Base-by-base conservation (phyloP, 2,329 filamentous ascomycete species). In the Xylariaceae sp. region DNA sequence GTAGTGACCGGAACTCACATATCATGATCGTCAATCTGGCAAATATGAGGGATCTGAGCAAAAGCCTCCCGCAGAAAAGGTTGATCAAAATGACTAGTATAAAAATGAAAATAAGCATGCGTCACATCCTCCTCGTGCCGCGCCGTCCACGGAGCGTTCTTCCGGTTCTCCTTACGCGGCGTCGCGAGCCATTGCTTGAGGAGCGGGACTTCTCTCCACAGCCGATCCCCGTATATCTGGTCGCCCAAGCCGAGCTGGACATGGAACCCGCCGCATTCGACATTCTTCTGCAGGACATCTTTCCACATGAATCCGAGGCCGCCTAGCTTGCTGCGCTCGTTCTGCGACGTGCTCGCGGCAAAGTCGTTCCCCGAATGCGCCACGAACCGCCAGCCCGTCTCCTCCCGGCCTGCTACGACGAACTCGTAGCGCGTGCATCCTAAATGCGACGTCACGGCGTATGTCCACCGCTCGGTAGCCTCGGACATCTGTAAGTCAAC, bases 401-500 rank as follows among this genome's bases (percentile, higher is more conserved):
- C 94, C 61, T 90, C 78, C 54, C 89, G 86, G 6, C 92, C 92
- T 18, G 94, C 94, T 16, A 99, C 89, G 18, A 96, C 80, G 70
- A 99, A 99, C 67, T 99, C 94, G 70, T 97, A 99, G 22, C 94
- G 83, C n/a, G 94, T 97, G 73, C 94, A 99, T 32, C 94, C 94
- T 18, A 97, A 78, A 66, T 97, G 92, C 1, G 94, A 97, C 0
- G 94, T 99, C 48, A 99, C 92, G 1, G 94, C 94, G 67, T 99
- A 99, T 0, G 94, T 99, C 94, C 94, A 99, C 67, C 94, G 88
- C 60, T 85, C 82, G 0, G 90, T 87, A 29, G 83, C 80, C 15
- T 97, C 92, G 32, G 88, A 85, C 94, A 99, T 99, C 56, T 83
- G 84, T 44, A 99, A 72, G 57, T 96, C 89, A 52, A 97, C 72